phyloP scores from a whole-genome alignment of 306 rosid species.

The Prunus kanzakura region DNA sequence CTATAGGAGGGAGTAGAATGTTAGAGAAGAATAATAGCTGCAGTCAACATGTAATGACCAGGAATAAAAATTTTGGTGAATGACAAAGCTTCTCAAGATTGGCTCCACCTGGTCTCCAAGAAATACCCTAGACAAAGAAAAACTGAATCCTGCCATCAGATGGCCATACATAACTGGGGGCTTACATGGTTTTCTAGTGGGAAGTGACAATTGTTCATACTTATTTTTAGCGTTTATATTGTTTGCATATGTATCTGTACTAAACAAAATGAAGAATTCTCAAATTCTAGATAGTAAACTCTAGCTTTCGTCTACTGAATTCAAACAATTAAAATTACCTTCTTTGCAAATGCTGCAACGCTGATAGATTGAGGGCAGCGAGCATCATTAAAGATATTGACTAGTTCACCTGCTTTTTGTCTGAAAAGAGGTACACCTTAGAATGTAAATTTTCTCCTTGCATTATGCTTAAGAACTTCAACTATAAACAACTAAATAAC shows the following conservation, averaged over 20 bases:
- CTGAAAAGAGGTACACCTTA: constrained; percentile 32
- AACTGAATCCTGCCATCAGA: neutral
- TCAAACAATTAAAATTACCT: constrained; percentile 41
- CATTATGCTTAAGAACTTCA: neutral
- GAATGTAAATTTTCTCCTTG: neutral
- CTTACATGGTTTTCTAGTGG: neutral
- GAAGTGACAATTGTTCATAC: neutral
- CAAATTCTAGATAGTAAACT: neutral
- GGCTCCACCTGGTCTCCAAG: neutral
- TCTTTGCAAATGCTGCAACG: constrained; percentile 62
- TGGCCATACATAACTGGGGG: neutral
- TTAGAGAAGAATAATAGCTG: neutral
- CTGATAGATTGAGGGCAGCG: constrained; percentile 66
- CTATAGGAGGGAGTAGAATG: neutral
- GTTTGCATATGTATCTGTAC: neutral
- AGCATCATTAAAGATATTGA: constrained; percentile 51
- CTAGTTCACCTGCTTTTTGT: constrained; percentile 59
- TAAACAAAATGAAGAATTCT: neutral
- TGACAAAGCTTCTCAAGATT: neutral
- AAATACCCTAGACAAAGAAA: neutral
- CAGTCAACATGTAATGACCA: neutral
- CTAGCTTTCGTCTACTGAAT: neutral
- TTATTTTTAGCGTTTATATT: neutral
- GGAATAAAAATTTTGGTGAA: neutral
- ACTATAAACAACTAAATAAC: neutral